Conservation (phyloP, 1,139 yeast species). For the Eremothecium gossypii region DNA sequence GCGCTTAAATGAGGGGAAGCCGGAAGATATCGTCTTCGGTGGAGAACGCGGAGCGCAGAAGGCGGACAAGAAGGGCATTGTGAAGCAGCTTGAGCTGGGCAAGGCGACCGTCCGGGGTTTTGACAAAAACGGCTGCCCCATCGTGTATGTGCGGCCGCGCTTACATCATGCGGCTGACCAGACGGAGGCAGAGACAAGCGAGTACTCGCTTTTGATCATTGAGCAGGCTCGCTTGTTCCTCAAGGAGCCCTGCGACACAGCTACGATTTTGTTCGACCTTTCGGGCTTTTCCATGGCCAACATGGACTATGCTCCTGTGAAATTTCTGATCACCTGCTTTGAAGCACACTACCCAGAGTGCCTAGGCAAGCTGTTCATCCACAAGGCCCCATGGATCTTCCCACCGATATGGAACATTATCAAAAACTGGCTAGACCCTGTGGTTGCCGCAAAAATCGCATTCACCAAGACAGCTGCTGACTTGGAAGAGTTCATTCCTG, state of each 20-base stretch:
- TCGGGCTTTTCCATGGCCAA: slow-evolving; percentile 66
- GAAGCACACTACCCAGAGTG: slow-evolving; percentile 88
- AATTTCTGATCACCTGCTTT: slow-evolving; percentile 65
- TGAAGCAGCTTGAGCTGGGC: slow-evolving; percentile 37
- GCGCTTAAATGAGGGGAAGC: slow-evolving; percentile 50
- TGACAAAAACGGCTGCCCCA: slow-evolving; percentile 58
- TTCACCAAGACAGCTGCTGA: slow-evolving; percentile 60
- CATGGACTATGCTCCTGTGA: slow-evolving; percentile 78
- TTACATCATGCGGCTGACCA: slow-evolving; percentile 66
- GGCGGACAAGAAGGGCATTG: slow-evolving; percentile 26
- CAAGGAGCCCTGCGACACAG: slow-evolving; percentile 58
- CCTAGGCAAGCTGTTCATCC: slow-evolving; percentile 63
- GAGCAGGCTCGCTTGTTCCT: slow-evolving; percentile 61
- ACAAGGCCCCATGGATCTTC: slow-evolving; percentile 88
- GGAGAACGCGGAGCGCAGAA: slow-evolving; percentile 46
- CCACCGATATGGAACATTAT: slow-evolving; percentile 79
- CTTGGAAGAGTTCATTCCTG: slow-evolving; percentile 45
- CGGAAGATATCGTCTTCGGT: slow-evolving; percentile 46
- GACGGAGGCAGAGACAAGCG: slow-evolving; percentile 55
- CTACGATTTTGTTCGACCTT: slow-evolving; percentile 67
- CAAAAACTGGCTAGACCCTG: slow-evolving; percentile 83
- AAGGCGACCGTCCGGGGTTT: slow-evolving; percentile 59
- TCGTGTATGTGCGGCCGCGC: slow-evolving; percentile 63
- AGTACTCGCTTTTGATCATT: slow-evolving; percentile 55
- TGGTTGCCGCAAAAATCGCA: slow-evolving; percentile 69